Conservation (phyloP, 805 yeast species). For the Metschnikowia proteae region DNA sequence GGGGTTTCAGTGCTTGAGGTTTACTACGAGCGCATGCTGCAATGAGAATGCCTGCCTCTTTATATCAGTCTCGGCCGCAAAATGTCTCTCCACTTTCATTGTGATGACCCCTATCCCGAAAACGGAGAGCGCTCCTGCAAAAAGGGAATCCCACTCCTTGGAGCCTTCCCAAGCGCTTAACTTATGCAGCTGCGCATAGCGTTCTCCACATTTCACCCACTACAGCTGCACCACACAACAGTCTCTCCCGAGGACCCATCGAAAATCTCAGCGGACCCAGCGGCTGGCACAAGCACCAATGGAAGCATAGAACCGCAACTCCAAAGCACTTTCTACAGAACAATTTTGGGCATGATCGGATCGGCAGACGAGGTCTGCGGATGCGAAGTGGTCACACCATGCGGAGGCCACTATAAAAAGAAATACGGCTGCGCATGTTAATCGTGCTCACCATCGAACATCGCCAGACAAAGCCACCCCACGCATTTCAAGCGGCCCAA, state of each 20-base stretch:
- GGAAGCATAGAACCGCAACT: neutral
- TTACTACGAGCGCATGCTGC: neutral
- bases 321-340: neutral
- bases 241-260: neutral
- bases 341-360: neutral
- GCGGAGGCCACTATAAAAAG: neutral
- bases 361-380: neutral
- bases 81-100: slow-evolving; percentile 1
- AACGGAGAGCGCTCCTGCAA: neutral
- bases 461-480: neutral
- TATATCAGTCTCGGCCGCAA: neutral
- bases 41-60: neutral
- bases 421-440: slow-evolving; percentile 4
- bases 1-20: neutral
- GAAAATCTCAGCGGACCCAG: no score
- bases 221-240: neutral
- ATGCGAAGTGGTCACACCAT: slow-evolving; percentile 3
- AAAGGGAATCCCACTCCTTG: neutral
- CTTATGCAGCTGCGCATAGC: neutral
- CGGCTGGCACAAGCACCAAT: no score
- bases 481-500: neutral
- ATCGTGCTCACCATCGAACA: neutral
- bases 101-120: neutral
- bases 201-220: neutral
- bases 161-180: no score